phyloP scores from a whole-genome alignment of 2,329 filamentous ascomycete genomes.

The Ascocoryne sarcoides region DNA sequence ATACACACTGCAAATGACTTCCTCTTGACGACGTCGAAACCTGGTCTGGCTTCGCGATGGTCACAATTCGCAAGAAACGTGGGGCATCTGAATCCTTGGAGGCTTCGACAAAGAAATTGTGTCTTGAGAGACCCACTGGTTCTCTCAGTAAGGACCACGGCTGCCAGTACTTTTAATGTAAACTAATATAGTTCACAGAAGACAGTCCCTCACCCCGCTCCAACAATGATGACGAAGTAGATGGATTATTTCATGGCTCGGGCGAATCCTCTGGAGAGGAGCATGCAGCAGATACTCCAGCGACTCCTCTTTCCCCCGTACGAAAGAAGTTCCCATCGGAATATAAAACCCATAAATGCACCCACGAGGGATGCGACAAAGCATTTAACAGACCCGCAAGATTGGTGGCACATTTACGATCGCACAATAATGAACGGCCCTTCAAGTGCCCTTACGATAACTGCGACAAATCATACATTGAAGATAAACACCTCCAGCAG shows the following conservation, averaged over 20 bases:
- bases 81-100: background rate
- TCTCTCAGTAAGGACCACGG: no score
- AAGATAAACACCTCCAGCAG: constrained; percentile 76
- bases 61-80: background rate
- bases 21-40: no score
- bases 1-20: no score
- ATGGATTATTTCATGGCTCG: constrained; percentile 29
- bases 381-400: constrained; percentile 81
- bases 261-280: constrained; percentile 26
- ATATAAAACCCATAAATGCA: constrained; percentile 69
- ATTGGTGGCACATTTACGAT: constrained; percentile 70
- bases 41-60: no score
- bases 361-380: constrained; percentile 65
- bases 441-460: constrained; percentile 61
- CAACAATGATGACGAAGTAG: constrained; percentile 34
- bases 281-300: constrained; percentile 34
- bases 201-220: no score
- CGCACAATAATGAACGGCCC: constrained; percentile 77
- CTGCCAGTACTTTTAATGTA: no score
- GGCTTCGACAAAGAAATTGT: background rate
- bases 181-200: no score
- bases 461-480: constrained; percentile 78
- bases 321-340: constrained; percentile 53
- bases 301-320: constrained; percentile 41
- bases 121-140: no score